Percentiles rank a stretch among this genome's conserved stretches.
phyloP scores from a whole-genome alignment of 2,329 filamentous ascomycete species.

The Nakataea oryzae region DNA sequence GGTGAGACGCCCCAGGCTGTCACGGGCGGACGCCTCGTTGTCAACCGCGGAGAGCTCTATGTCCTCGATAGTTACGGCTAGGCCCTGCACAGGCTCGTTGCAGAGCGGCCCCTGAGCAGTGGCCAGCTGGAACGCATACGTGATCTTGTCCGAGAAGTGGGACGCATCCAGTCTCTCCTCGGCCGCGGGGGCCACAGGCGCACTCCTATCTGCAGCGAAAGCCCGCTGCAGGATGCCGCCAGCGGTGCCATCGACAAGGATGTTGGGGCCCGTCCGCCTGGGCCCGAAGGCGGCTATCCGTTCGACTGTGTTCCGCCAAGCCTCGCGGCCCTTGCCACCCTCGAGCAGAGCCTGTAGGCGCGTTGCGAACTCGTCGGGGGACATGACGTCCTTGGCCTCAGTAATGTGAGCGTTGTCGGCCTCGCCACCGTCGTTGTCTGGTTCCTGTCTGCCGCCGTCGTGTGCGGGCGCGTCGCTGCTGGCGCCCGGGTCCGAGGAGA shows the following conservation, averaged over 20 bases:
- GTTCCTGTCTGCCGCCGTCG: background rate
- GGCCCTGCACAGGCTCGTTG: conserved; percentile 83
- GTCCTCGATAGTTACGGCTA: conserved; percentile 84
- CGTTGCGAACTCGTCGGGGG: conserved; percentile 64
- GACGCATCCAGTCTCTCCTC: conserved; percentile 44
- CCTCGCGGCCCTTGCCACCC: conserved; percentile 60
- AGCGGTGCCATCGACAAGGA: conserved; percentile 75
- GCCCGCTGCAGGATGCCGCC: conserved; percentile 63
- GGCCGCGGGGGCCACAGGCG: conserved; percentile 23
- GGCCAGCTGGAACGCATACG: conserved; percentile 88
- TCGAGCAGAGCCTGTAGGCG: conserved; percentile 61
- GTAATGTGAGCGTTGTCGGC: conserved; percentile 27
- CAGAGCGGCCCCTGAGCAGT: conserved; percentile 84
- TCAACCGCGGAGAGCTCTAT: conserved; percentile 50
- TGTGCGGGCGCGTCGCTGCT: conserved; percentile 14
- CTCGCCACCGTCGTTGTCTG: conserved; percentile 19
- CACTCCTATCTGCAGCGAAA: conserved; percentile 29
- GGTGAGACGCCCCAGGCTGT: conserved; percentile 69
- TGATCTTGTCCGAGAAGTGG: conserved; percentile 81
- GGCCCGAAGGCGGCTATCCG: conserved; percentile 88
- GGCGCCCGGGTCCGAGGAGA: conserved; percentile 62
- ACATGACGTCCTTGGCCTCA: conserved; percentile 44
- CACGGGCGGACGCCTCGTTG: conserved; percentile 40
- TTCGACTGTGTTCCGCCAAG: conserved; percentile 68
- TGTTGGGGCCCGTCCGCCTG: conserved; percentile 72